Percentiles rank a stretch among this genome's conserved stretches.
phyloP scores from a whole-genome alignment of 179 eudicot genomes.

The Spergularia azorica region DNA sequence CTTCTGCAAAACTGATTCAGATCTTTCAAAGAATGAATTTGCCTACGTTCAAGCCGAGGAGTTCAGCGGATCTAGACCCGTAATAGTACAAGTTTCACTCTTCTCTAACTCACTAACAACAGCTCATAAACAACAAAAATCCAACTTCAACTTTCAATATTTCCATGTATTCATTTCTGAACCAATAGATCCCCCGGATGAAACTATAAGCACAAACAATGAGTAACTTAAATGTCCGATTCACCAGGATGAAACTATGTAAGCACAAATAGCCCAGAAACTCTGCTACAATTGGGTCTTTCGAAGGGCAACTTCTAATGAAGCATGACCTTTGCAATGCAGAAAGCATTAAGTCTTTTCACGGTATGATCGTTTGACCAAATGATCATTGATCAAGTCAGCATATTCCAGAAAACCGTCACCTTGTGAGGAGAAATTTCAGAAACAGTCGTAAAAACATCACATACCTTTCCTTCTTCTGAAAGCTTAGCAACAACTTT shows the following conservation, averaged over 20 bases:
- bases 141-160: too few species aligned
- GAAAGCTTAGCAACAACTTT: conserved; percentile 85
- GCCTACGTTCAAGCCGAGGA: background rate
- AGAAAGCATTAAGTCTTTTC: background rate
- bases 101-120: background rate
- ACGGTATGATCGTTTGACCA: background rate
- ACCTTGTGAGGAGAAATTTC: background rate
- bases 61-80: background rate
- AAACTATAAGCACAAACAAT: background rate
- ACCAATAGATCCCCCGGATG: background rate
- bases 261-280: conserved; percentile 2
- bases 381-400: conserved; percentile 2
- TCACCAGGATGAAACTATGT: background rate
- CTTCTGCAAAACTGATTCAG: background rate
- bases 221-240: background rate
- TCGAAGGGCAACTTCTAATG: background rate
- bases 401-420: background rate
- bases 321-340: background rate
- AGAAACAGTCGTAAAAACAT: conserved; percentile 13
- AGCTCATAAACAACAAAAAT: too few species aligned
- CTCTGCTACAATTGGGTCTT: background rate
- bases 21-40: background rate
- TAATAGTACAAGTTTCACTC: background rate
- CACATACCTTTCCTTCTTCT: conserved; percentile 91
- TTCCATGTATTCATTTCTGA: too few species aligned